Percentiles rank a stretch among this genome's conserved stretches.
These are phyloP conservation scores for Vitis hybrid DNA, from an alignment of 177 flowering plant genomes.

Conservation along the genomic window DNA sequence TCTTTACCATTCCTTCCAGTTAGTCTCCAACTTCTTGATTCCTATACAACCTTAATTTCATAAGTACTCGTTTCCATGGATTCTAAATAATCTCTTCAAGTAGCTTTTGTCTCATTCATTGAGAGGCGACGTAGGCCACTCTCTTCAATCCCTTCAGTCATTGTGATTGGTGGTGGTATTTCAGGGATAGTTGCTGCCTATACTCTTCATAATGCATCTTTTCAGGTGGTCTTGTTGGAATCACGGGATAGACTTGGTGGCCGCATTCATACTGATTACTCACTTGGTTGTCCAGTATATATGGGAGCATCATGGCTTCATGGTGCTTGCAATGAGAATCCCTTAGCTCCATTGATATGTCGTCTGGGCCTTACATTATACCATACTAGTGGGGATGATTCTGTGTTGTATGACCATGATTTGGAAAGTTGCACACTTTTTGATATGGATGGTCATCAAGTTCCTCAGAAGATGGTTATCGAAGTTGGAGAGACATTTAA, in stretches of 20 bases:
- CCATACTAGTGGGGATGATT: slow-evolving; percentile 91
- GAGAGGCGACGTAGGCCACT: slow-evolving; percentile 34
- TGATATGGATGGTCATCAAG: slow-evolving; percentile 64
- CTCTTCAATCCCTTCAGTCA: slow-evolving; percentile 81
- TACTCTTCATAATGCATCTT: slow-evolving; percentile 59
- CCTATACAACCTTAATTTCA: slow-evolving; percentile 64
- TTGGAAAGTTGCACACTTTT: slow-evolving; percentile 79
- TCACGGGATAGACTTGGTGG: slow-evolving; percentile 94
- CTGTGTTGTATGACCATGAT: slow-evolving; percentile 91
- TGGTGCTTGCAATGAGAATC: slow-evolving; percentile 97
- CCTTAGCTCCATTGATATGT: slow-evolving; percentile 92
- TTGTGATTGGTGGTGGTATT: slow-evolving; percentile 91
- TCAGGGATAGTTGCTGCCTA: slow-evolving; percentile 90
- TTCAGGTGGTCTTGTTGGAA: slow-evolving; percentile 77
- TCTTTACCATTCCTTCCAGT: slow-evolving; percentile 59
- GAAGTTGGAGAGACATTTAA: slow-evolving; percentile 73
- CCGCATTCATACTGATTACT: slow-evolving; percentile 84
- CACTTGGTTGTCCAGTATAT: slow-evolving; percentile 90
- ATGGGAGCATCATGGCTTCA: slow-evolving; percentile 99
- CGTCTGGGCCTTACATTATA: slow-evolving; percentile 72
- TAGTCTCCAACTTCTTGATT: slow-evolving; percentile 59
- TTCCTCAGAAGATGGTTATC: slow-evolving; percentile 70
- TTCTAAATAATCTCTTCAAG: no score
- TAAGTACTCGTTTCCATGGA: no score
- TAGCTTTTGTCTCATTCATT: slow-evolving; percentile 33